Evolutionary conservation across 805 yeast genomes (phyloP).

Genomic region (Ogataea parapolymorpha): DNA sequence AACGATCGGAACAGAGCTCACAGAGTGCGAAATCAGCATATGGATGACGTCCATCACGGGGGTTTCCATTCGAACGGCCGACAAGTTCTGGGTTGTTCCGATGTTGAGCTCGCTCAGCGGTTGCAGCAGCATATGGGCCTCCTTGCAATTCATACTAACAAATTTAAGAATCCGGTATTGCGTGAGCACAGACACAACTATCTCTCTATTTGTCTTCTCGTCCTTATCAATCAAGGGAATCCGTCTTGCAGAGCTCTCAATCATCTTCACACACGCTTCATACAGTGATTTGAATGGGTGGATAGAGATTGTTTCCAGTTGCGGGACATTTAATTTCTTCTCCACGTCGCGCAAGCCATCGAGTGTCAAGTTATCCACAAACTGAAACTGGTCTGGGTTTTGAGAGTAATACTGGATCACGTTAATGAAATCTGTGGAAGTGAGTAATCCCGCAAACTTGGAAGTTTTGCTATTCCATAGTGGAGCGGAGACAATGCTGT

Average conservation of each 20-base stretch:
- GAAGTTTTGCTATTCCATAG: conserved; percentile 90
- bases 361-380: conserved; percentile 79
- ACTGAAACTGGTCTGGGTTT: conserved; percentile 81
- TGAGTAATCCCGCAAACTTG: conserved; percentile 89
- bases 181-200: conserved; percentile 91
- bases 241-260: conserved; percentile 83
- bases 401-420: conserved; percentile 93
- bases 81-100: conserved; percentile 54
- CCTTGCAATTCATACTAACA: conserved; percentile 94
- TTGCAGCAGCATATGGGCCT: conserved; percentile 75
- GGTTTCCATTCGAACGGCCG: conserved; percentile 82
- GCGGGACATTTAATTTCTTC: conserved; percentile 78
- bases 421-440: conserved; percentile 89
- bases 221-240: conserved; percentile 94
- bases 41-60: conserved; percentile 94
- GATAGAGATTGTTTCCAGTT: conserved; percentile 79
- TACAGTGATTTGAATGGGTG: conserved; percentile 88
- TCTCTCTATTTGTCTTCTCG: conserved; percentile 87
- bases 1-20: conserved; percentile 89
- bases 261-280: conserved; percentile 92
- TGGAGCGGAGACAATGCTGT: conserved; percentile 94
- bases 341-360: conserved; percentile 87
- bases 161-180: conserved; percentile 95
- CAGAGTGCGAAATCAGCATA: conserved; percentile 70
- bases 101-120: conserved; percentile 70